Percentiles rank a stretch among this genome's conserved stretches.
phyloP scores from a whole-genome alignment of 768 basidiomycete genomes.

The Serendipita sp. region DNA sequence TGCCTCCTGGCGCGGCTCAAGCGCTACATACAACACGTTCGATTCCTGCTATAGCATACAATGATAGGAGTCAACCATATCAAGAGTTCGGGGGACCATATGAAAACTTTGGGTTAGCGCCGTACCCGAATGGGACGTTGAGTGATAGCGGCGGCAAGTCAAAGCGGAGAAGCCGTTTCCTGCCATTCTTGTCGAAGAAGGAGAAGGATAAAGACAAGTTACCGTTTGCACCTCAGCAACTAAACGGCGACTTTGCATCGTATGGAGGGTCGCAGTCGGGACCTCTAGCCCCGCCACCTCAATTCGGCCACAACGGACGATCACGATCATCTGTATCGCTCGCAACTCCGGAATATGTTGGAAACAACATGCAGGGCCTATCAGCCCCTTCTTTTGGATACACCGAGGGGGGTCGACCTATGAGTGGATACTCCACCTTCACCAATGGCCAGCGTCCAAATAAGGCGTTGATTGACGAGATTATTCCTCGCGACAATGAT shows the following conservation, averaged over 20 bases:
- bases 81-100: constrained; percentile 32
- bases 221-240: constrained; percentile 1
- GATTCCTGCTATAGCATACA: constrained; percentile 3
- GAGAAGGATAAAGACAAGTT: neutral
- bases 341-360: constrained; percentile 26
- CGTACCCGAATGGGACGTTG: constrained; percentile 34
- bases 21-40: neutral
- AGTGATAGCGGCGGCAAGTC: constrained; percentile 12
- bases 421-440: constrained; percentile 31
- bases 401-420: constrained; percentile 36
- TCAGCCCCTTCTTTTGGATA: constrained; percentile 30
- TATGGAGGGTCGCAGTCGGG: neutral
- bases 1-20: constrained; percentile 35
- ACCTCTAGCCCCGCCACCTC: neutral
- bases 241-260: neutral
- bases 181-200: constrained; percentile 4
- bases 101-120: constrained; percentile 59
- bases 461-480: constrained; percentile 50
- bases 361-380: constrained; percentile 28
- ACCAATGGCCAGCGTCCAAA: constrained; percentile 40
- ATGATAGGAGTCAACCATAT: constrained; percentile 13
- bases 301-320: constrained; percentile 20
- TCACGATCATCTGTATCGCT: constrained; percentile 32
- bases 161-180: constrained; percentile 8
- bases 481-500: constrained; percentile 72